Conservation (phyloP, 441 rosid genomes). For the Erysimum pusillum region DNA sequence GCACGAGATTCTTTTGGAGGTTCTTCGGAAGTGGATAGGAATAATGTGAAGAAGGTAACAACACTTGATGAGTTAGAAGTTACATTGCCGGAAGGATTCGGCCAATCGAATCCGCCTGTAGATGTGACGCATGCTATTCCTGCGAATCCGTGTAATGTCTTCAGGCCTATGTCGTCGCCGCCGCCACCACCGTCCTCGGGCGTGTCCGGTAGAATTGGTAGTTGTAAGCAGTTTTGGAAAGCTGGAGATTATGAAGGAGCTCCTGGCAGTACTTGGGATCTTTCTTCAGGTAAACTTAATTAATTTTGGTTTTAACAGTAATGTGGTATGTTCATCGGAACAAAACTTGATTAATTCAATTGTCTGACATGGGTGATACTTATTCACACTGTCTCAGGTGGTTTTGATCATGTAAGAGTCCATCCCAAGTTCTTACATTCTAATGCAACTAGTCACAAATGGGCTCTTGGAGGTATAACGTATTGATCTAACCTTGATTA, state of each 20-base stretch:
- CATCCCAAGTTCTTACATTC: conserved; percentile 97
- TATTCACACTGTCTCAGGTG: too few relatives aligned
- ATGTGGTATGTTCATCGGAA: conserved; percentile 1
- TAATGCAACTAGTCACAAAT: conserved; percentile 96
- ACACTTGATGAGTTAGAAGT: conserved; percentile 35
- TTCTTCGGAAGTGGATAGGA: conserved; percentile 46
- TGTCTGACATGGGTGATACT: conserved; percentile 1
- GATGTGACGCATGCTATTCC: background rate
- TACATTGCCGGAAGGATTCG: conserved; percentile 53
- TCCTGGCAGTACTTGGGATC: conserved; percentile 61
- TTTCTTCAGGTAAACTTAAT: conserved; percentile 54
- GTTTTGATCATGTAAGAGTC: conserved; percentile 94
- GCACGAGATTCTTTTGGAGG: conserved; percentile 40
- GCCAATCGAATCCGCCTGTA: conserved; percentile 25
- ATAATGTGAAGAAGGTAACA: conserved; percentile 25
- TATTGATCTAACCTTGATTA: too few relatives aligned
- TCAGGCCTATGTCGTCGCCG: conserved; percentile 7
- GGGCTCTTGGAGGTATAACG: conserved; percentile 98
- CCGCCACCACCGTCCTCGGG: conserved; percentile 9
- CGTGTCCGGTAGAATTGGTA: conserved; percentile 24
- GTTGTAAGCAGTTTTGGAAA: conserved; percentile 87
- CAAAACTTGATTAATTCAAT: conserved; percentile 47
- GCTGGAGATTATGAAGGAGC: conserved; percentile 89
- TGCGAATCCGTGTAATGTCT: conserved; percentile 20
- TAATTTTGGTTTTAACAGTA: background rate